These are phyloP conservation scores for Flueggea neowawraea DNA, from an alignment of 441 rosid genomes.

Conservation along the genomic window DNA sequence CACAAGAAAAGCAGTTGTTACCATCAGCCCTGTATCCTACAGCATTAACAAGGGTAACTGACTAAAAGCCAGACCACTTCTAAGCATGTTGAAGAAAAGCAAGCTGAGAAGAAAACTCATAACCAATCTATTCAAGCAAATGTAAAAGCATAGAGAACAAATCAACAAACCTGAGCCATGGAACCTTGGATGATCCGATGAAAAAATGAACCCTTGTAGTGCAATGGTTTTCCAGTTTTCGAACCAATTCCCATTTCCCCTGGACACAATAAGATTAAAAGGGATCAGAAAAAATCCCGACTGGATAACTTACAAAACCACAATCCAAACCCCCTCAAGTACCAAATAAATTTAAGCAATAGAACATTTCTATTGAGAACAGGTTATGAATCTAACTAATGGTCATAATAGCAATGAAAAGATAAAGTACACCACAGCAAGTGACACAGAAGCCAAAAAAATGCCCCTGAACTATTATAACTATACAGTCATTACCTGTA, in stretches of 20 bases:
- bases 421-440: not conserved
- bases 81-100: conserved; percentile 46
- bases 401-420: not conserved
- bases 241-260: conserved; percentile 93
- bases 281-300: conserved; percentile 11
- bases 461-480: not conserved
- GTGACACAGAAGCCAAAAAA: not conserved
- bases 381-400: not conserved
- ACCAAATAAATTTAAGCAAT: conserved; percentile 1
- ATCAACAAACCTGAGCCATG: conserved; percentile 88
- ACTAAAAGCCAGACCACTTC: conserved; percentile 80
- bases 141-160: conserved; percentile 10
- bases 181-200: conserved; percentile 80
- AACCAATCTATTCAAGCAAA: conserved; percentile 16
- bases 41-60: conserved; percentile 86
- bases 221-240: conserved; percentile 76
- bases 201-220: conserved; percentile 96
- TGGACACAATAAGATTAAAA: conserved; percentile 20
- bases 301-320: not conserved
- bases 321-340: not conserved
- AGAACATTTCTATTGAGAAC: not conserved
- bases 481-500: conserved; percentile 51
- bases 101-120: conserved; percentile 13
- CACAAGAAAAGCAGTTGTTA: conserved; percentile 96
- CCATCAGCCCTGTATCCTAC: conserved; percentile 99